phyloP scores from a whole-genome alignment of 1,284 basidiomycete species.

The Ustilago sp. region DNA sequence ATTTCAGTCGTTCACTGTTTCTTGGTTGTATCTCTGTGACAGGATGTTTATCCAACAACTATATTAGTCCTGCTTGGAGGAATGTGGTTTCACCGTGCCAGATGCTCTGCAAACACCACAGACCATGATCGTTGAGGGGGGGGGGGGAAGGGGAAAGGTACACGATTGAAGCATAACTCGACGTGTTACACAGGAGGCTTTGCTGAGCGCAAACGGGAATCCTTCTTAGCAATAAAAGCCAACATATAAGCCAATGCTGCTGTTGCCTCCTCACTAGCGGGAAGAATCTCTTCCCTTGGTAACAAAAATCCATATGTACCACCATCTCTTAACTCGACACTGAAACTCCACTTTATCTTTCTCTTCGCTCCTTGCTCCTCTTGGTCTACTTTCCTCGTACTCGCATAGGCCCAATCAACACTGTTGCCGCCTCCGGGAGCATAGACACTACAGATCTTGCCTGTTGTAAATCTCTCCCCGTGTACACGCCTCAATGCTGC shows the following conservation, averaged over 20 bases:
- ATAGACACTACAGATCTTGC: slow-evolving; percentile 76
- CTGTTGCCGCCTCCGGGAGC: slow-evolving; percentile 67
- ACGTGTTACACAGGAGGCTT: too few species aligned
- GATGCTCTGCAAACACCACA: too few species aligned
- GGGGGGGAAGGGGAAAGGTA: neutral
- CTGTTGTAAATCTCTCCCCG: slow-evolving; percentile 75
- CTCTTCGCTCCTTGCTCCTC: slow-evolving; percentile 72
- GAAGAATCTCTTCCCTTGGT: slow-evolving; percentile 79
- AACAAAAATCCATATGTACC: slow-evolving; percentile 83
- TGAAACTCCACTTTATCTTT: slow-evolving; percentile 79
- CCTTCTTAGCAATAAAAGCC: slow-evolving; percentile 41
- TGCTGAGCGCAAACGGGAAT: neutral
- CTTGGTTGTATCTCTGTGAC: too few species aligned
- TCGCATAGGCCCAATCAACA: slow-evolving; percentile 78
- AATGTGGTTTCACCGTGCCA: too few species aligned
- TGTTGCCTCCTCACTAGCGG: slow-evolving; percentile 72
- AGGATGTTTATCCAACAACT: too few species aligned
- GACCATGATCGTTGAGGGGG: neutral
- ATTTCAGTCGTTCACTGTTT: too few species aligned
- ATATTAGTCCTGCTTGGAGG: too few species aligned
- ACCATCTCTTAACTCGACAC: slow-evolving; percentile 82
- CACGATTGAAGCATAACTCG: neutral
- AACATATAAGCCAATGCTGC: slow-evolving; percentile 43
- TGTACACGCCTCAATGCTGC: slow-evolving; percentile 75
- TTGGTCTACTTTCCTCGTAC: slow-evolving; percentile 72